phyloP scores from a whole-genome alignment of 2,329 filamentous ascomycete species.

The Zymoseptoria pseudotritici region DNA sequence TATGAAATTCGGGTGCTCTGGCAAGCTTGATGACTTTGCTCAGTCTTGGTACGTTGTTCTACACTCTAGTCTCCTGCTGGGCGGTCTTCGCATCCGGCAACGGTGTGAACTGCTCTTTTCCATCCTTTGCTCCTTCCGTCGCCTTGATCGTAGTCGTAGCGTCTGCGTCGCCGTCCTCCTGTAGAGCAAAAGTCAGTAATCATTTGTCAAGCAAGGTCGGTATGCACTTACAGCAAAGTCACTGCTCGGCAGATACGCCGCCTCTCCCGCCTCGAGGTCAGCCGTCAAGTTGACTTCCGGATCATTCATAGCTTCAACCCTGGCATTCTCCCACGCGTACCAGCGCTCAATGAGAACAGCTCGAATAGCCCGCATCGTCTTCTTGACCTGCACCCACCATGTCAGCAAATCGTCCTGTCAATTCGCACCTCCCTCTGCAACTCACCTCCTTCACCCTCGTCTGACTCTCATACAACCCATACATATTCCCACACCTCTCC shows the following conservation, averaged over 20 bases:
- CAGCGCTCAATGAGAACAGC: conserved; percentile 79
- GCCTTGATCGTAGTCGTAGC: neutral
- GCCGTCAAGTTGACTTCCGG: conserved; percentile 56
- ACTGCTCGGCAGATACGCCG: conserved; percentile 20
- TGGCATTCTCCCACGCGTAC: conserved; percentile 78
- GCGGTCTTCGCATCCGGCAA: neutral
- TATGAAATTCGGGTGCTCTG: too few relatives aligned
- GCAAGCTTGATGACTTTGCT: neutral
- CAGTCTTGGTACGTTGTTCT: neutral
- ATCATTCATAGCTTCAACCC: conserved; percentile 57
- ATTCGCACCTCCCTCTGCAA: neutral
- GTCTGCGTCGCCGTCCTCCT: neutral
- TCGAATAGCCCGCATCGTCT: conserved; percentile 76
- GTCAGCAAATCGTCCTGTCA: neutral
- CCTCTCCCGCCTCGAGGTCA: conserved; percentile 21
- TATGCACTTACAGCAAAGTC: neutral
- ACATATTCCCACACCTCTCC: conserved; percentile 51
- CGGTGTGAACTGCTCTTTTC: neutral
- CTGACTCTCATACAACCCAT: conserved; percentile 62
- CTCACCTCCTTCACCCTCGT: conserved; percentile 60
- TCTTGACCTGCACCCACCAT: conserved; percentile 51
- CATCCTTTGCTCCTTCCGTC: neutral
- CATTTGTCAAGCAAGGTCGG: too few relatives aligned
- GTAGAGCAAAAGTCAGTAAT: neutral
- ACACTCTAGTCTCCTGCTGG: neutral